Evolutionary conservation across 768 basidiomycete genomes (phyloP).

Genomic region (Clitopilus passeckerianus): DNA sequence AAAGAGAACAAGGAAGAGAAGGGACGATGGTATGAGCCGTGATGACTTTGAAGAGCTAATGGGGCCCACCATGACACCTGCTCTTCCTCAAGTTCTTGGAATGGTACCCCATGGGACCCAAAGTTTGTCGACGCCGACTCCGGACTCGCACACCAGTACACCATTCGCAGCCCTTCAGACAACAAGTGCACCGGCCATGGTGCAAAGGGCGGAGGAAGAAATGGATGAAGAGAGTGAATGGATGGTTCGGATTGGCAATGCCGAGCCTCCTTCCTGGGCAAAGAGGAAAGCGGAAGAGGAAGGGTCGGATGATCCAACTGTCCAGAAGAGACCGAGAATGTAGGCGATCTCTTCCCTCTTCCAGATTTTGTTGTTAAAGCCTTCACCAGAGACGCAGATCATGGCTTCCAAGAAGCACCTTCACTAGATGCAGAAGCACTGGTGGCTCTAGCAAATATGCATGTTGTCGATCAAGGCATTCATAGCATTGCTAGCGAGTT

Average conservation of each 20-base stretch:
- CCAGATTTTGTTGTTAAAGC: neutral
- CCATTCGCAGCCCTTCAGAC: constrained; percentile 14
- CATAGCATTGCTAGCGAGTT: constrained; percentile 63
- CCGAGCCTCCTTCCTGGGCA: constrained; percentile 64
- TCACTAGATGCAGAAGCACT: constrained; percentile 16
- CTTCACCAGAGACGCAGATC: neutral
- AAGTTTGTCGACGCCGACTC: neutral
- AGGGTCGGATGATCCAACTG: neutral
- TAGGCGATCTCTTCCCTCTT: neutral
- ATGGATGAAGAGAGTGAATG: constrained; percentile 69
- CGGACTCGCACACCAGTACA: neutral
- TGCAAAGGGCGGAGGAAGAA: constrained; percentile 52
- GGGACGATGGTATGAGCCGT: constrained; percentile 22
- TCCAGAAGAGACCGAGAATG: neutral
- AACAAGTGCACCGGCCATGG: constrained; percentile 19
- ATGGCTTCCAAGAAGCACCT: neutral
- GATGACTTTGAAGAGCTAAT: constrained; percentile 18
- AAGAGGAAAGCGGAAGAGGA: constrained; percentile 50
- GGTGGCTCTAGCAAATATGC: constrained; percentile 37
- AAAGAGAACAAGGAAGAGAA: constrained; percentile 51
- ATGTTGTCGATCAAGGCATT: constrained; percentile 65
- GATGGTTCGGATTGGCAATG: constrained; percentile 59
- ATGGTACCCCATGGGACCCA: neutral
- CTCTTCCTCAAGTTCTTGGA: neutral
- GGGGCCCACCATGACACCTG: constrained; percentile 1